These are phyloP conservation scores for Phytopythium oedochilum DNA, from an alignment of 352 stramenopile genomes.

Conservation along the genomic window DNA sequence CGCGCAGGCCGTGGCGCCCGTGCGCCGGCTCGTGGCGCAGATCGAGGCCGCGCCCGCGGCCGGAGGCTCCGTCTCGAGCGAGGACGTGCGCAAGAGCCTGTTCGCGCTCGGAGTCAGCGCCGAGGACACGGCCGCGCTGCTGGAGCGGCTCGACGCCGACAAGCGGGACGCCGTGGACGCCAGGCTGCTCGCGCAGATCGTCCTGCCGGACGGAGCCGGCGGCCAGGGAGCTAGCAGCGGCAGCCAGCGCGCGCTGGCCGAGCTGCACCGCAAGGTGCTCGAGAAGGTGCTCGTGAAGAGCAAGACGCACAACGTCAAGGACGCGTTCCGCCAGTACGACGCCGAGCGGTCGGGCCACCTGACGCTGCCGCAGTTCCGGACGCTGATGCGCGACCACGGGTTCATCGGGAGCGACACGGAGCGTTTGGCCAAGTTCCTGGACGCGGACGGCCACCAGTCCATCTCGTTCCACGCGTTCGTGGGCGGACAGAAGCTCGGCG, in stretches of 20 bases:
- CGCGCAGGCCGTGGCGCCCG: neutral
- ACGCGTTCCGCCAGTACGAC: conserved; percentile 66
- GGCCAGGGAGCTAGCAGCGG: neutral
- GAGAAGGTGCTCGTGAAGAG: conserved; percentile 50
- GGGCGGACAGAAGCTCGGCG: conserved; percentile 25
- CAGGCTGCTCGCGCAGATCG: neutral
- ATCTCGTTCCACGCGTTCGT: conserved; percentile 60
- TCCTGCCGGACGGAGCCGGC: neutral
- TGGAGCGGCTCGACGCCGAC: conserved; percentile 19
- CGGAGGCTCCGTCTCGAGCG: neutral
- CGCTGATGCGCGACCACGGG: conserved; percentile 47
- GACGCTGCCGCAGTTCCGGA: conserved; percentile 34
- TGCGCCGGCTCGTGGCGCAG: neutral
- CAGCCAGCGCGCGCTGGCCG: conserved; percentile 9
- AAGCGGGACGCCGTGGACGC: neutral
- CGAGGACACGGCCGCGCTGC: conserved; percentile 22
- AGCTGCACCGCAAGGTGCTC: conserved; percentile 55
- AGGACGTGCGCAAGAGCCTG: conserved; percentile 26
- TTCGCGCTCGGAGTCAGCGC: conserved; percentile 24
- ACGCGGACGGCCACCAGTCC: conserved; percentile 22
- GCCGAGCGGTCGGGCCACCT: conserved; percentile 38
- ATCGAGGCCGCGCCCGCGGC: neutral
- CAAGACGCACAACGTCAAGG: conserved; percentile 52
- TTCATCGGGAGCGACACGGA: conserved; percentile 49
- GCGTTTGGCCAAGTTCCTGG: conserved; percentile 40